These are phyloP conservation scores for Tolypocladium tropicale DNA, from an alignment of 2,329 filamentous ascomycete genomes.

Conservation along the genomic window DNA sequence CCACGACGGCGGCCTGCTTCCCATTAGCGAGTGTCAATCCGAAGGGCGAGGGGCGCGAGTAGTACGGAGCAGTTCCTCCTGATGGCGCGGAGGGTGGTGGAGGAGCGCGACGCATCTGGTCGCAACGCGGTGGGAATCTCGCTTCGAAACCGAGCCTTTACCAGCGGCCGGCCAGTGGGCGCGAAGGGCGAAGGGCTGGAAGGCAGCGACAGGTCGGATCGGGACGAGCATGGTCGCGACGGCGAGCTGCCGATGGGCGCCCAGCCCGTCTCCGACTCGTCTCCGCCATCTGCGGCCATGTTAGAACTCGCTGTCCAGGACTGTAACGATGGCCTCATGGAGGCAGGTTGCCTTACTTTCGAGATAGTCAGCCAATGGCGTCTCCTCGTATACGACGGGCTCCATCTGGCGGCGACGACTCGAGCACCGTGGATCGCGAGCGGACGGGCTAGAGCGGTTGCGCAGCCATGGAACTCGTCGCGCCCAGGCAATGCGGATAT, in stretches of 20 bases:
- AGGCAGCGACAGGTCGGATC: slow-evolving; percentile 30
- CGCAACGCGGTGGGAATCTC: slow-evolving; percentile 33
- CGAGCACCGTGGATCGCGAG: slow-evolving; percentile 14
- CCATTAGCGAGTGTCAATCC: background rate
- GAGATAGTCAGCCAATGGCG: slow-evolving; percentile 80
- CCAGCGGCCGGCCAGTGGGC: slow-evolving; percentile 43
- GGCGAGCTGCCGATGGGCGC: slow-evolving; percentile 28
- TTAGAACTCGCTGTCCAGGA: slow-evolving; percentile 4
- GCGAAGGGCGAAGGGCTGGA: slow-evolving; percentile 42
- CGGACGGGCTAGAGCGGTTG: slow-evolving; percentile 19
- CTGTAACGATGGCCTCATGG: background rate
- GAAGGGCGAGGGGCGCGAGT: background rate
- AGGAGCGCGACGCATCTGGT: slow-evolving; percentile 25
- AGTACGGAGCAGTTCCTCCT: slow-evolving; percentile 43
- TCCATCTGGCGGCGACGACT: slow-evolving; percentile 49
- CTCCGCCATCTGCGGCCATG: slow-evolving; percentile 33
- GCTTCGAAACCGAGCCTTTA: slow-evolving; percentile 42
- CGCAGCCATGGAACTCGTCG: slow-evolving; percentile 5
- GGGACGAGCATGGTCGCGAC: slow-evolving; percentile 17
- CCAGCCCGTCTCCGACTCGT: slow-evolving; percentile 35
- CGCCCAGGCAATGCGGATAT: background rate
- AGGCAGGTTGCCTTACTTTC: slow-evolving; percentile 49
- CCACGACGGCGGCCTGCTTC: slow-evolving; percentile 55
- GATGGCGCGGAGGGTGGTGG: slow-evolving; percentile 32
- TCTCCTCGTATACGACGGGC: slow-evolving; percentile 75